A percentile compares a stretch with the other conserved stretches of the same genome.
Conservation (phyloP, 2,329 filamentous ascomycete genomes). For the Aspergillus japonicus region DNA sequence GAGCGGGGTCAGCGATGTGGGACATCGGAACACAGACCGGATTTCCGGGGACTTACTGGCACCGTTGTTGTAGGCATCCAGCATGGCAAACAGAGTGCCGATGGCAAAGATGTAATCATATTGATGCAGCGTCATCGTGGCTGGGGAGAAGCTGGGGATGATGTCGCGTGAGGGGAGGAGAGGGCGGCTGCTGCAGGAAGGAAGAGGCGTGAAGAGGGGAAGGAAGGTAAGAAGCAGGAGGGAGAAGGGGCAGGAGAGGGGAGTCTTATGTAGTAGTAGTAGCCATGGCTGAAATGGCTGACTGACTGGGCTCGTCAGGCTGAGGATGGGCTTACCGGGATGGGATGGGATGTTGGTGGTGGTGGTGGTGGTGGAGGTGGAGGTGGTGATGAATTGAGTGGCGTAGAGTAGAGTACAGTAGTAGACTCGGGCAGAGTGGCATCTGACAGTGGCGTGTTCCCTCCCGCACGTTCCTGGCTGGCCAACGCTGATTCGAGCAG, state of each 20-base stretch:
- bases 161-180: neutral
- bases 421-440: neutral
- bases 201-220: neutral
- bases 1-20: neutral
- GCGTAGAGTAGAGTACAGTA: too few species aligned
- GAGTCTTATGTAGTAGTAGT: neutral
- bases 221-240: too few species aligned
- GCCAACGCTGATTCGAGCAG: neutral
- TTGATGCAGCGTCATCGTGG: slow-evolving; percentile 58
- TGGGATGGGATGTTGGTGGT: too few species aligned
- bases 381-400: too few species aligned
- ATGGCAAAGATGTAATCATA: slow-evolving; percentile 74
- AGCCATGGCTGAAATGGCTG: neutral
- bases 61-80: slow-evolving; percentile 77
- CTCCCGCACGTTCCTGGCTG: neutral
- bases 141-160: neutral
- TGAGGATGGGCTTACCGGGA: neutral
- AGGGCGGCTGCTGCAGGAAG: neutral
- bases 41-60: slow-evolving; percentile 59
- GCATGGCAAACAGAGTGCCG: slow-evolving; percentile 72
- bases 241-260: too few species aligned
- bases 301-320: neutral
- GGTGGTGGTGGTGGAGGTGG: too few species aligned
- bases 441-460: too few species aligned
- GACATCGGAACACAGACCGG: neutral